Percentiles rank a stretch among this genome's conserved stretches.
phyloP scores from a whole-genome alignment of 1,139 yeast genomes.

The Nakaseomyces kungkrabaensis region DNA sequence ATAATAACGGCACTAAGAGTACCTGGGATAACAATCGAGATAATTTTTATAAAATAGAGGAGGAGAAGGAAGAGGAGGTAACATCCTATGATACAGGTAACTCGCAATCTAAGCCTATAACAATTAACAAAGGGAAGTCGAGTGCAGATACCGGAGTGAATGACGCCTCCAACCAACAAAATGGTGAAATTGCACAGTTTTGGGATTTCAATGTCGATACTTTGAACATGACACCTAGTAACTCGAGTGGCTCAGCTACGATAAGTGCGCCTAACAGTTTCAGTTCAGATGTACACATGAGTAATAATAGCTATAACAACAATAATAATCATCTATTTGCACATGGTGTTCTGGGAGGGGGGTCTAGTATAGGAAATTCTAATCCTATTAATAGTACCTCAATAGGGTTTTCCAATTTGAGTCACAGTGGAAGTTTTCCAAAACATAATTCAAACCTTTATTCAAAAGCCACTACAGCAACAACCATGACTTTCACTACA shows the following conservation, averaged over 20 bases:
- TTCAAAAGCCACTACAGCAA: constrained; percentile 1
- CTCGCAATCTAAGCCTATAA: constrained; percentile 14
- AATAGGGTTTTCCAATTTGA: not conserved
- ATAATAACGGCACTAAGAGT: not conserved
- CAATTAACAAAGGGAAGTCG: constrained; percentile 9
- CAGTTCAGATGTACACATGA: constrained; percentile 16
- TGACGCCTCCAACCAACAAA: constrained; percentile 21
- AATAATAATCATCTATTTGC: constrained; percentile 4
- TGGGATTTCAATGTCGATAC: constrained; percentile 31
- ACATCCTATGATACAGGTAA: not conserved
- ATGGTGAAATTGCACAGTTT: constrained; percentile 31
- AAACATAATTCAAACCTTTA: not conserved
- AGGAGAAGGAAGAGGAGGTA: not conserved
- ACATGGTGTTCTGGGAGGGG: constrained; percentile 1
- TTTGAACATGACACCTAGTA: constrained; percentile 28
- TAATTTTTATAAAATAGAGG: not conserved
- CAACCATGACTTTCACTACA: not conserved
- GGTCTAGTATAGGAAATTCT: constrained; percentile 1
- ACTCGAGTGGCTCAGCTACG: constrained; percentile 29
- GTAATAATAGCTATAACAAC: not conserved
- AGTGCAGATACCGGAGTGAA: not conserved
- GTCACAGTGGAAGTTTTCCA: not conserved
- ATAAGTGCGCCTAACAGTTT: constrained; percentile 30
- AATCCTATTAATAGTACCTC: not conserved
- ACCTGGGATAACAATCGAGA: not conserved